Percentiles rank a stretch among this genome's conserved stretches.
phyloP scores from a whole-genome alignment of 2,329 filamentous ascomycete genomes.

The Tolypocladium paradoxum region DNA sequence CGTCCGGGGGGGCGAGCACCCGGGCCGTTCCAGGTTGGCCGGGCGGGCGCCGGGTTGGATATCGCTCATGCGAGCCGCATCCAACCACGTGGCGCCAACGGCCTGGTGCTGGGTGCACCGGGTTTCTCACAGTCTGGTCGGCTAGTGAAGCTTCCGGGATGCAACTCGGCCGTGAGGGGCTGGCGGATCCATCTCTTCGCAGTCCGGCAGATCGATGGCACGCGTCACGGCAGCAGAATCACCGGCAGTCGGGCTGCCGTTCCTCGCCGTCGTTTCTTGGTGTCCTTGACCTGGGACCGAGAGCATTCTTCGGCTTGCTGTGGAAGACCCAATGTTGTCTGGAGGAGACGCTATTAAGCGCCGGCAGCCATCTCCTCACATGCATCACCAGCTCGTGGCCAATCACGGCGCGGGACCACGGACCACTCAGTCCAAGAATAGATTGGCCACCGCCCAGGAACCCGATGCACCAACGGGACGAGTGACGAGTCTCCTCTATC shows the following conservation, averaged over 20 bases:
- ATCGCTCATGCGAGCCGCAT: not conserved
- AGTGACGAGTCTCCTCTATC: not conserved
- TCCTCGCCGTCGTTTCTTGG: no score
- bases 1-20: not conserved
- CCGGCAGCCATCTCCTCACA: conserved; percentile 1
- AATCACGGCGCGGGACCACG: not conserved
- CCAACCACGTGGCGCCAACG: not conserved
- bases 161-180: not conserved
- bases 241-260: not conserved
- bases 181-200: not conserved
- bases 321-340: not conserved
- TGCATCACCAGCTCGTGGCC: not conserved
- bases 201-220: not conserved
- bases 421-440: not conserved
- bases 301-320: not conserved
- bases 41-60: not conserved
- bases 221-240: not conserved
- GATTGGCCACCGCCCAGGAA: not conserved
- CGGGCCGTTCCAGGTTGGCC: not conserved
- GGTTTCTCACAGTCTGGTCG: not conserved
- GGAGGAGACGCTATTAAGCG: conserved; percentile 5
- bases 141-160: not conserved
- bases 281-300: not conserved
- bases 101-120: not conserved
- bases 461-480: not conserved